phyloP scores from a whole-genome alignment of 306 rosid genomes.

The Carpinus fangiana region DNA sequence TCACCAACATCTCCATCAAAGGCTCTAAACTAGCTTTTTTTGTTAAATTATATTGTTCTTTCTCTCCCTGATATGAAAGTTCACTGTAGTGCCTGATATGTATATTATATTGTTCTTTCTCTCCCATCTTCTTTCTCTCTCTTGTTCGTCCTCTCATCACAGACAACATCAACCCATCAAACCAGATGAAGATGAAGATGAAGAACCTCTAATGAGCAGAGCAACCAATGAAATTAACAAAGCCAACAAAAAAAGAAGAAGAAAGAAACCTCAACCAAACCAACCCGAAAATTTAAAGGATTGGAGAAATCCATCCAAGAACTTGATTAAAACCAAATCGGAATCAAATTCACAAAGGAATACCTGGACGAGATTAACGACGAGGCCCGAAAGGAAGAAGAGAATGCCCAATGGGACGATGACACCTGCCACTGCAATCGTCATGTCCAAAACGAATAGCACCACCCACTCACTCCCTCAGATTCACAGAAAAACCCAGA shows the following conservation, averaged over 20 bases:
- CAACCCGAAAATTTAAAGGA: background rate
- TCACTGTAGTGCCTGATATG: no score
- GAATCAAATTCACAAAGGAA: background rate
- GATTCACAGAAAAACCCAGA: slow-evolving; percentile 17
- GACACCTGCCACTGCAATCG: slow-evolving; percentile 75
- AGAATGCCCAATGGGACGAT: slow-evolving; percentile 82
- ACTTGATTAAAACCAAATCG: background rate
- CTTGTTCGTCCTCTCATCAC: no score
- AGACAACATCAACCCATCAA: no score
- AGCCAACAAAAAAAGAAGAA: background rate
- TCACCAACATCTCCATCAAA: no score
- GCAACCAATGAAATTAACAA: slow-evolving; percentile 7
- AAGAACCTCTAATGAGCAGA: background rate
- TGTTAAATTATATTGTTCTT: no score
- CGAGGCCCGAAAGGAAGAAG: slow-evolving; percentile 85
- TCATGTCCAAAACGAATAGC: slow-evolving; percentile 49
- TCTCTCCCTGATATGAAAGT: no score
- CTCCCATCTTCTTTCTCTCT: no score
- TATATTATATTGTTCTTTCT: no score
- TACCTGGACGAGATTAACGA: slow-evolving; percentile 84
- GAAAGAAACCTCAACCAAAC: background rate
- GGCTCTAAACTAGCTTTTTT: no score
- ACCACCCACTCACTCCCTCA: slow-evolving; percentile 5
- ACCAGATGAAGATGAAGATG: no score
- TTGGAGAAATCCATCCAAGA: background rate